Base-by-base conservation (phyloP, 768 basidiomycete genomes). In the Leccinum truebloodii region DNA sequence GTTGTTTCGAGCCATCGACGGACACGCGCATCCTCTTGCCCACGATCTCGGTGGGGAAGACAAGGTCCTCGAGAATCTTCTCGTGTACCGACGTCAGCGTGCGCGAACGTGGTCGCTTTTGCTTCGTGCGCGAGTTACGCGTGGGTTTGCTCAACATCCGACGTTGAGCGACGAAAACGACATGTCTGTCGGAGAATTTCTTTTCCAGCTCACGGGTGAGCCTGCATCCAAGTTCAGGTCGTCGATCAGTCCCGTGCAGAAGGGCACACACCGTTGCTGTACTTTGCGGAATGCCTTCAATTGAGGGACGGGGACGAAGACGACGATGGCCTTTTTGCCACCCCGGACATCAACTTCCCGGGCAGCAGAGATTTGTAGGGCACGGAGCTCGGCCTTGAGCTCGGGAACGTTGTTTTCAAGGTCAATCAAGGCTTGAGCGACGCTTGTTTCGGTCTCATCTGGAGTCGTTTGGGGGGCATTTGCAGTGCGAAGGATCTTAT, bases 121-220 rank as follows among this genome's bases (percentile, higher is more conserved):
- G 96, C 80, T 88, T 85, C 69, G 92, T 88, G 67, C 92, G 90
- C 59, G 94, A 93, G 73, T 85, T 92, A 66, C 95, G 94, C 67
- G 94, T 95, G 59, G 95, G 95, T 79, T 95, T 98, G 82, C 90
- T 92, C 76, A 98, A 83, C 88, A 98, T 95, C 73, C 96, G 89
- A 77, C 97, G 94, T 81, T 99, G 97, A 58, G 92, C 97, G 76
- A 98, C 87, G 77, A 99, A 98, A 60, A 99, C 93, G 76, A 99
- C 94, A 80, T 98, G 95, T 75, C 95, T 88, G 81, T 98, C 97
- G 51, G 97, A 94, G 82, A 99, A 98, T 81, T 99, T 99, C 87
- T 99, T 99, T 87, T 99, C 97, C 72, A 99, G 86, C 76, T 98
- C 96, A 57, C 96, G 90, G 63, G 96, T 98, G 74, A 98, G 90